Evolutionary conservation across 2,329 filamentous ascomycete genomes (phyloP), one percentile per base, ranked within the genome.

Genomic region (Dissoconium aciculare): DNA sequence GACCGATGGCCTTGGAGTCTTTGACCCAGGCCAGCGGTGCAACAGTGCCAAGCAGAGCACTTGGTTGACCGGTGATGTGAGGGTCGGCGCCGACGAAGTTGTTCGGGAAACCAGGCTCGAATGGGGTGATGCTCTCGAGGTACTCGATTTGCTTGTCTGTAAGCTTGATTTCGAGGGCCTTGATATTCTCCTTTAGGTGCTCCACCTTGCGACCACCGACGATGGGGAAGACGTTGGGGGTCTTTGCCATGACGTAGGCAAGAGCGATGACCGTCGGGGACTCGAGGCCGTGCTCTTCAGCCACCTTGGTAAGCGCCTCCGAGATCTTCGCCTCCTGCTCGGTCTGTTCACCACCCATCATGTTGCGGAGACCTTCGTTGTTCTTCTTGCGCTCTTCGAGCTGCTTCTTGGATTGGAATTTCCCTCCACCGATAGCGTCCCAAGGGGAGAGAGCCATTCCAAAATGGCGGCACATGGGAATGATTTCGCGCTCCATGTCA

Each of bases 171-270:
- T 59, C 62, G 21, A 85, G 59, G 0, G 75, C 74, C 44, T 75
- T 67, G 40, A 83, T 76, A 45, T 82, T 83, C 34, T 63, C 64
- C 47, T 74, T 67, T 24, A 85, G 57, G 47, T 84, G 77, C 29
- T 75, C 69, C 6, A 79, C 52, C 43, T 73, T 82, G 8, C 77
- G 65, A 0, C 74, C 74, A 8, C 78, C 78, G 4, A 82, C 61
- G 24, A 84, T 71, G 1, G 79, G 79, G 47, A 80, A 81, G 9
- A 83, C 19, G 19, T 23, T 41, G 9, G 33, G 40, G n/a, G 41
- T 39, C 56, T 83, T 82, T 40, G 71, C 66, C 63, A 79, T 67
- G 10, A 83, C 71, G 46, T 84, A 84, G 2, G 78, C 78, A 14
- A 84, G 55, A 5, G 78, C 52, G 2, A 53, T 39, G 2, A 46